These are phyloP conservation scores for Staphylotrichum longicolle DNA, from an alignment of 495 filamentous ascomycete genomes.

Conservation along the genomic window DNA sequence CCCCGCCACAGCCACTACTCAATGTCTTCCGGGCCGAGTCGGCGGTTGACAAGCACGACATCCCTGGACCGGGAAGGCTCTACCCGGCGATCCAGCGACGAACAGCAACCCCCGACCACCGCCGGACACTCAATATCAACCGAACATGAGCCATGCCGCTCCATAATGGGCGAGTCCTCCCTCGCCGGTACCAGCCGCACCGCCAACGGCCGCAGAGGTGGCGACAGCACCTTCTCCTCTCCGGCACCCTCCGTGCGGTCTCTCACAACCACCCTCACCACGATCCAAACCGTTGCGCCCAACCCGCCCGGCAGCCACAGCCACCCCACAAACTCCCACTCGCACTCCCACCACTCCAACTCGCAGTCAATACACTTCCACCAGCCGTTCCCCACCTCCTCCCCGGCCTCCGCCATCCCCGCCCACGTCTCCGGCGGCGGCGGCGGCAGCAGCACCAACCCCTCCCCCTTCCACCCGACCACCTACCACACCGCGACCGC, in stretches of 20 bases:
- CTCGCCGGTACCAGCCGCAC: conserved; percentile 62
- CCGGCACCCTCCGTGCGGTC: conserved; percentile 89
- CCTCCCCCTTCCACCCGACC: conserved; percentile 58
- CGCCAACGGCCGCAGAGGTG: conserved; percentile 63
- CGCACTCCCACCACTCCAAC: conserved; percentile 40
- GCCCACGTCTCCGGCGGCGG: conserved; percentile 64
- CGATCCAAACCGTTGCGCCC: conserved; percentile 82
- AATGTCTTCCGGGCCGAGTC: conserved; percentile 49
- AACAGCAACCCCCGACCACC: conserved; percentile 54
- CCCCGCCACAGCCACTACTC: conserved; percentile 59
- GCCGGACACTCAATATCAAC: conserved; percentile 75
- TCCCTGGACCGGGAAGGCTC: conserved; percentile 51
- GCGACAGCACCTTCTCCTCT: conserved; percentile 89
- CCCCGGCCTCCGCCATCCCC: conserved; percentile 76
- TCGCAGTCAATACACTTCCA: conserved; percentile 70
- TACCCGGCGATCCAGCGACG: conserved; percentile 56
- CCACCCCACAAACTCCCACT: conserved; percentile 40
- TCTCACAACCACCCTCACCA: conserved; percentile 91
- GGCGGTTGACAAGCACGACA: conserved; percentile 36
- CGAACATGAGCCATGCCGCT: conserved; percentile 70
- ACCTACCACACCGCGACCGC: conserved; percentile 89
- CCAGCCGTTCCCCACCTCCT: conserved; percentile 80
- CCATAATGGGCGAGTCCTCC: conserved; percentile 64
- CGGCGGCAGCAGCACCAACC: conserved; percentile 24
- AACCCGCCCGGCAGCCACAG: conserved; percentile 57